Conservation (phyloP, 352 stramenopile genomes). For the Pythium oligandrum region DNA sequence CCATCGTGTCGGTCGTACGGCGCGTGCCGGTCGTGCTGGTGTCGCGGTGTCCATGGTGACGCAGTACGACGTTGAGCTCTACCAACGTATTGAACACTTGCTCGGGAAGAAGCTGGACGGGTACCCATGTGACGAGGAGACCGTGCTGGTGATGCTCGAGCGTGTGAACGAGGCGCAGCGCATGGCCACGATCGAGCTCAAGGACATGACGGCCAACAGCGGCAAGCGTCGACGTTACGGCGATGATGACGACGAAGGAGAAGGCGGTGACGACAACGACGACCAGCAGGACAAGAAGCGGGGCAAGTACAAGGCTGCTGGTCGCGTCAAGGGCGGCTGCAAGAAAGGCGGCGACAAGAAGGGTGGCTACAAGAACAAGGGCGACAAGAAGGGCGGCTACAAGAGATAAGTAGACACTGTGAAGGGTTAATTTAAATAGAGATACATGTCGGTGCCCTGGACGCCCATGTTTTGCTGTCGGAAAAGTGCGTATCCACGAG, state of each 20-base stretch:
- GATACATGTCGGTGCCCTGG: too few species aligned
- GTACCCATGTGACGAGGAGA: constrained; percentile 91
- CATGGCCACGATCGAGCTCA: constrained; percentile 90
- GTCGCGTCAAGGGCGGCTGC: constrained; percentile 32
- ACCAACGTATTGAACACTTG: constrained; percentile 94
- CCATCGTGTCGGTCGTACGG: constrained; percentile 97
- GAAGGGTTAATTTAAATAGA: too few species aligned
- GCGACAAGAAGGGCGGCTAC: too few species aligned
- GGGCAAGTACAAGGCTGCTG: constrained; percentile 72
- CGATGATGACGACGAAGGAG: constrained; percentile 46
- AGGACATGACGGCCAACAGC: constrained; percentile 65
- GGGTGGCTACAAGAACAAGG: constrained; percentile 2
- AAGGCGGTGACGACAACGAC: constrained; percentile 28
- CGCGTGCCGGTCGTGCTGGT: constrained; percentile 92
- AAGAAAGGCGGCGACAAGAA: constrained; percentile 8
- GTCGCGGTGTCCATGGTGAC: constrained; percentile 97
- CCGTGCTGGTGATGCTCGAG: constrained; percentile 95
- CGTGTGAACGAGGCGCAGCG: constrained; percentile 97
- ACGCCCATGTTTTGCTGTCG: too few species aligned
- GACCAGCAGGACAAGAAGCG: constrained; percentile 21
- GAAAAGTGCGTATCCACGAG: too few species aligned
- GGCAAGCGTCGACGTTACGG: constrained; percentile 57
- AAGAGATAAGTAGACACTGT: too few species aligned
- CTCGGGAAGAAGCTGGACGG: constrained; percentile 78
- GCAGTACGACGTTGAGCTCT: constrained; percentile 98